A percentile compares a stretch with the other conserved stretches of the same genome.
Evolutionary conservation across 208 protist genomes (phyloP).

Genomic region (Trypanosoma scelopori): DNA sequence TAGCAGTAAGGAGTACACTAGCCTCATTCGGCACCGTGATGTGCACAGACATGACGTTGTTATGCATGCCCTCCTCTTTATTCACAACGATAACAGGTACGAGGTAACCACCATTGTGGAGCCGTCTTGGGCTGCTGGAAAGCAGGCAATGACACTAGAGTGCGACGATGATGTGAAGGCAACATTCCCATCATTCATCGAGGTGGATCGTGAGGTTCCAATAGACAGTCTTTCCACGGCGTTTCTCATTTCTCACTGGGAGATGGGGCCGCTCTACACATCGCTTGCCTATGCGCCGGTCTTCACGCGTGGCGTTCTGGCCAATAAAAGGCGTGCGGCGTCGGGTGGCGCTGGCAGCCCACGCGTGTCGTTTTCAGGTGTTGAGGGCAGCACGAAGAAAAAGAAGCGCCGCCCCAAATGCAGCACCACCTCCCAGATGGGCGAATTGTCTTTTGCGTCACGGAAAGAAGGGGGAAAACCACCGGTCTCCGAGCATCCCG

Average conservation of each 20-base stretch:
- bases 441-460: too few relatives aligned
- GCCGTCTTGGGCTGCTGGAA: conserved; percentile 58
- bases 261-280: conserved; percentile 73
- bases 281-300: conserved; percentile 75
- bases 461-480: not conserved
- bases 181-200: conserved; percentile 55
- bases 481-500: not conserved
- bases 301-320: conserved; percentile 35
- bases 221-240: conserved; percentile 54
- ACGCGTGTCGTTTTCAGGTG: not conserved
- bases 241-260: conserved; percentile 64
- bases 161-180: conserved; percentile 19
- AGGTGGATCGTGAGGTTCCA: conserved; percentile 72
- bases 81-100: conserved; percentile 53
- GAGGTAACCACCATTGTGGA: conserved; percentile 65
- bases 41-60: conserved; percentile 44
- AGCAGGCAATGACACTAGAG: conserved; percentile 63
- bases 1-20: conserved; percentile 73
- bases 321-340: too few relatives aligned
- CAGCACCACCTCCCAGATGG: not conserved
- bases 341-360: not conserved
- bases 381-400: not conserved
- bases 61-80: conserved; percentile 53
- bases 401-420: conserved; percentile 19
- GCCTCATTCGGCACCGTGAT: conserved; percentile 60